phyloP scores from a whole-genome alignment of 2,329 filamentous ascomycete species.

The Aspergillus sp. region DNA sequence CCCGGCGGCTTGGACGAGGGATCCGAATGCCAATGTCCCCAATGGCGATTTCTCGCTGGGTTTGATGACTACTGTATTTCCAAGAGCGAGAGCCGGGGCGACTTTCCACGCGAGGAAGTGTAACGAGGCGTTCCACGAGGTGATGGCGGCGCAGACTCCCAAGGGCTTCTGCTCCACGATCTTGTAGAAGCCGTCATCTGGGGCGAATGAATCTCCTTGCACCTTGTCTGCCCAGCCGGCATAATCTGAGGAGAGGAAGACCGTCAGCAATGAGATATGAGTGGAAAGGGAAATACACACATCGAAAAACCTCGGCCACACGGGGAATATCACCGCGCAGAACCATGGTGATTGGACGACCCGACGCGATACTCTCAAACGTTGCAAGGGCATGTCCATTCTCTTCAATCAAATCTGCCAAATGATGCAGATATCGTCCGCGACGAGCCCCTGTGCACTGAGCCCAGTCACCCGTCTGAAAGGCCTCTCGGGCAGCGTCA shows the following conservation, averaged over 20 bases:
- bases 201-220: background rate
- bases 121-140: conserved; percentile 37
- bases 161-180: background rate
- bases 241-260: background rate
- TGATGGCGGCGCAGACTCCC: conserved; percentile 23
- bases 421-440: conserved; percentile 4
- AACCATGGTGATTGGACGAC: background rate
- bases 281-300: background rate
- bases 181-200: background rate
- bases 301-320: background rate
- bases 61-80: conserved; percentile 41
- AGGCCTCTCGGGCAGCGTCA: conserved; percentile 37
- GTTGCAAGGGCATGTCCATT: background rate
- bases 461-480: conserved; percentile 11
- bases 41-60: conserved; percentile 40
- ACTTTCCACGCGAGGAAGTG: conserved; percentile 33
- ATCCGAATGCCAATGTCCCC: conserved; percentile 27
- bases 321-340: too few relatives aligned
- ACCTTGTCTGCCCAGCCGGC: background rate
- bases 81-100: conserved; percentile 38
- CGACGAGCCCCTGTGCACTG: conserved; percentile 1
- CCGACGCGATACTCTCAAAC: conserved; percentile 2
- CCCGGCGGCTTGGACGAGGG: conserved; percentile 34
- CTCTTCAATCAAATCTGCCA: conserved; percentile 9
- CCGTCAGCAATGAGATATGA: background rate